Percentiles rank a stretch among this genome's conserved stretches.
These are phyloP conservation scores for Cyberlindnera nakhonratchasimensis DNA, from an alignment of 805 yeast species.

Conservation along the genomic window DNA sequence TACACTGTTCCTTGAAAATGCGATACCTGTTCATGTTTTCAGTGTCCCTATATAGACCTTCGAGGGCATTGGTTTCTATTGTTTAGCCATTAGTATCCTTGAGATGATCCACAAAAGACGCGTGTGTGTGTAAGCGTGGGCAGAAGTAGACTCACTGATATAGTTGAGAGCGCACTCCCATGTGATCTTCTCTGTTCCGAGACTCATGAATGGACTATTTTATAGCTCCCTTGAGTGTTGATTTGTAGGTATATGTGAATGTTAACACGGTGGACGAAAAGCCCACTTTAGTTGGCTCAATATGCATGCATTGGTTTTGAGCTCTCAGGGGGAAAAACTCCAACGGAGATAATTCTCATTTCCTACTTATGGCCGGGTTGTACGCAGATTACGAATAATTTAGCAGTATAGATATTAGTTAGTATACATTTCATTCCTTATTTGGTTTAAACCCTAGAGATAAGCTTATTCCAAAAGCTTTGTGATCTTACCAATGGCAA, in stretches of 20 bases:
- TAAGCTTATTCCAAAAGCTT: conserved; percentile 61
- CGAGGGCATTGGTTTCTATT: conserved; percentile 13
- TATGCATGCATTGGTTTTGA: too few relatives aligned
- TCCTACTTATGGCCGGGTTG: too few relatives aligned
- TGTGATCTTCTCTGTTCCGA: conserved; percentile 13
- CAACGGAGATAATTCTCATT: too few relatives aligned
- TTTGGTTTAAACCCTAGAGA: too few relatives aligned
- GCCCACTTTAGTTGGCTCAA: too few relatives aligned
- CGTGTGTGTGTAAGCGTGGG: neutral
- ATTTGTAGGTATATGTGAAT: too few relatives aligned
- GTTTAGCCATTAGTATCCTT: conserved; percentile 3
- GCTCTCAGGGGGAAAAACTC: too few relatives aligned
- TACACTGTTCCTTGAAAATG: conserved; percentile 41
- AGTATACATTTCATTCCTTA: too few relatives aligned
- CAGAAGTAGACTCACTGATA: conserved; percentile 12
- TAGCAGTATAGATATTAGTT: too few relatives aligned
- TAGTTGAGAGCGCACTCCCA: conserved; percentile 17
- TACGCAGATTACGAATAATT: too few relatives aligned
- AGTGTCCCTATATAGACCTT: conserved; percentile 40
- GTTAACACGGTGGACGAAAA: too few relatives aligned
- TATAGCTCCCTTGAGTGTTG: neutral
- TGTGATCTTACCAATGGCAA: conserved; percentile 97
- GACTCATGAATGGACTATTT: conserved; percentile 5
- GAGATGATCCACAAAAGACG: too few relatives aligned
- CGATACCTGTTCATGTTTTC: conserved; percentile 42